Evolutionary conservation across 176 grass and related monocot species (phyloP).

Genomic region (Bothriochloa decipiens): DNA sequence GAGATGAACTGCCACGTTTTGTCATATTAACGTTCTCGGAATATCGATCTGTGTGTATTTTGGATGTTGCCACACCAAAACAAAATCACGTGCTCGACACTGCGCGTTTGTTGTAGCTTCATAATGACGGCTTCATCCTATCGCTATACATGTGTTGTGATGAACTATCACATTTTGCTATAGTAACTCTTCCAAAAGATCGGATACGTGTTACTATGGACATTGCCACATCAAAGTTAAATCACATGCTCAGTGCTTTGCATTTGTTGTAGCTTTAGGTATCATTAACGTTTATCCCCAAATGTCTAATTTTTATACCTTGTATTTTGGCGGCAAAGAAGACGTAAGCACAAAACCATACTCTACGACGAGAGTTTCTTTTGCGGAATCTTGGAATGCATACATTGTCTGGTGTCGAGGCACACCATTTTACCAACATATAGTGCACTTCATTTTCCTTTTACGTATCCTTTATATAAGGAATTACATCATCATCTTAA

Average conservation of each 20-base stretch:
- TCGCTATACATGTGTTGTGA: not conserved
- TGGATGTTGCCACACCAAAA: too few species aligned
- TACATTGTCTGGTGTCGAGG: too few species aligned
- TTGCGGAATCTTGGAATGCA: not conserved
- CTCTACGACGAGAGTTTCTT: not conserved
- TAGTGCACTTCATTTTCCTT: too few species aligned
- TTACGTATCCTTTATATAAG: too few species aligned
- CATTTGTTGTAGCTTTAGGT: not conserved
- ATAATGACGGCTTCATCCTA: too few species aligned
- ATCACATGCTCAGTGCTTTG: fast-evolving
- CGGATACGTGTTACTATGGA: fast-evolving
- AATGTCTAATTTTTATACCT: not conserved
- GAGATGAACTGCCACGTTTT: too few species aligned
- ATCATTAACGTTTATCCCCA: not conserved
- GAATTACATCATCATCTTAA: too few species aligned
- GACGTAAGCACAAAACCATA: not conserved
- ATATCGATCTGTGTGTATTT: too few species aligned
- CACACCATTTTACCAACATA: not conserved
- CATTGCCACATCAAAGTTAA: too few species aligned
- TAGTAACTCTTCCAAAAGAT: not conserved
- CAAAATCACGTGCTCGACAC: too few species aligned
- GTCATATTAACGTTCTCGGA: too few species aligned
- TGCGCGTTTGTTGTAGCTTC: too few species aligned
- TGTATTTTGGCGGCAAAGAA: not conserved
- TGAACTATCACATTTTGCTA: not conserved